Conservation (phyloP, 1,284 basidiomycete species). For the Singerocomus rubriflavus region DNA sequence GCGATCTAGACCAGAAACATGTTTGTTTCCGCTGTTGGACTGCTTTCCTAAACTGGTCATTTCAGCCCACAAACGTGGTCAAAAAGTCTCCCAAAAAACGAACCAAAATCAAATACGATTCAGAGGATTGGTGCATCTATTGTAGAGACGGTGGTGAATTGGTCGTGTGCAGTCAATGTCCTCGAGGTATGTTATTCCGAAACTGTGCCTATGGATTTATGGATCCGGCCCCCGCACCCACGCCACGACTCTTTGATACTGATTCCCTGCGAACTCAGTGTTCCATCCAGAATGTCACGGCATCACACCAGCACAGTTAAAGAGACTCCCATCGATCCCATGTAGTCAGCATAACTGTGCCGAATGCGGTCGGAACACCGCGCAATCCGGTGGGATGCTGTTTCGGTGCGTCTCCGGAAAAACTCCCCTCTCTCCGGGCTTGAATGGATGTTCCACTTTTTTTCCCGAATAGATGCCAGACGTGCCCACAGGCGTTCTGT, state of each 20-base stretch:
- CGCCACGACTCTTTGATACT: not conserved
- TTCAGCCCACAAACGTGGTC: constrained; percentile 15
- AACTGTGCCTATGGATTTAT: too few species aligned
- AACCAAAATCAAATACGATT: constrained; percentile 38
- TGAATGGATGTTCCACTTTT: not conserved
- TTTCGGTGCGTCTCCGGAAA: constrained; percentile 38
- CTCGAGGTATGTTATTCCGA: constrained; percentile 42
- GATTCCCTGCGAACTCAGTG: constrained; percentile 33
- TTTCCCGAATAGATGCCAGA: constrained; percentile 46
- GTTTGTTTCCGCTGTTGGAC: not conserved
- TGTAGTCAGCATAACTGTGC: constrained; percentile 54
- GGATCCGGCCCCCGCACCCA: constrained; percentile 2
- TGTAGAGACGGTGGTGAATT: constrained; percentile 60
- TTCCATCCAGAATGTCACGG: constrained; percentile 50
- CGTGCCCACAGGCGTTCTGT: constrained; percentile 56
- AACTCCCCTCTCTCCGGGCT: not conserved
- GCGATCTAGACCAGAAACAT: constrained; percentile 2
- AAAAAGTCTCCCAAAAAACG: constrained; percentile 27
- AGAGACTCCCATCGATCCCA: constrained; percentile 22
- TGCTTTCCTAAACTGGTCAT: constrained; percentile 7
- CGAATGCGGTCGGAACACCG: constrained; percentile 40
- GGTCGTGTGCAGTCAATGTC: constrained; percentile 46
- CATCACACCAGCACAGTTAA: constrained; percentile 30
- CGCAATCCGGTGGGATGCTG: constrained; percentile 48
- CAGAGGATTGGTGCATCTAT: constrained; percentile 54